Conservation (phyloP, 2,329 filamentous ascomycete species). For the Fusarium sp. region DNA sequence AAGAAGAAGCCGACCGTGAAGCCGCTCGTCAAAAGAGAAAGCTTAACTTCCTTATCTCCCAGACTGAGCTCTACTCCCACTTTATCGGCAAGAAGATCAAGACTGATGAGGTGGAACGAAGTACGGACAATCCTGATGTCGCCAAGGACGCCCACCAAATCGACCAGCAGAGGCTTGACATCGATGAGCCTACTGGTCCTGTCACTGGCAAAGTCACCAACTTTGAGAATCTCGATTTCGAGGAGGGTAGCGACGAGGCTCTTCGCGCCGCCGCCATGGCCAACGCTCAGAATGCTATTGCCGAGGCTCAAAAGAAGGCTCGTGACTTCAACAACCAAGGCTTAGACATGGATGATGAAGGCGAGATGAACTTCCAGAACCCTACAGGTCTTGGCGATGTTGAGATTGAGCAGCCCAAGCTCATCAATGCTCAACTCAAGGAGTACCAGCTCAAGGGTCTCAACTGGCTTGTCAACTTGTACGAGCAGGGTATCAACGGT, state of each 20-base stretch:
- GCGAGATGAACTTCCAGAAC: slow-evolving; percentile 99
- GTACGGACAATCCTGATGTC: slow-evolving; percentile 83
- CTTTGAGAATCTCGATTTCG: slow-evolving; percentile 95
- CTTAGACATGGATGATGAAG: slow-evolving; percentile 82
- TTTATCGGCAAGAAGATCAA: slow-evolving; percentile 99
- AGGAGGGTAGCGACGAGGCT: slow-evolving; percentile 89
- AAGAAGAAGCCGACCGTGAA: slow-evolving; percentile 96
- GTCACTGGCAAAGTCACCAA: slow-evolving; percentile 82
- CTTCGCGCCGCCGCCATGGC: slow-evolving; percentile 89
- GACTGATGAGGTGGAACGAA: slow-evolving; percentile 92
- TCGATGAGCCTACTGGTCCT: slow-evolving; percentile 66
- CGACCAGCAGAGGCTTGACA: slow-evolving; percentile 59
- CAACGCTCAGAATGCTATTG: slow-evolving; percentile 95
- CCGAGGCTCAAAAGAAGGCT: slow-evolving; percentile 92
- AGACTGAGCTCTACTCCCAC: slow-evolving; percentile 98
- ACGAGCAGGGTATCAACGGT: slow-evolving; percentile 99
- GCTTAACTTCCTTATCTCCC: slow-evolving; percentile 98
- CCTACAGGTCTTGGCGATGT: slow-evolving; percentile 94
- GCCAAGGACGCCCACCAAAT: slow-evolving; percentile 62
- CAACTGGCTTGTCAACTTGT: slow-evolving; percentile 98
- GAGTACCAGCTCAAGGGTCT: slow-evolving; percentile 99
- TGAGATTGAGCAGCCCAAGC: slow-evolving; percentile 92
- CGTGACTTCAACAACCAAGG: slow-evolving; percentile 88
- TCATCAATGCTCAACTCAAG: slow-evolving; percentile 93
- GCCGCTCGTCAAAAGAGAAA: slow-evolving; percentile 97